Evolutionary conservation across 106 monocot genomes (phyloP), one percentile per base, ranked within the genome.

Genomic region (Dactylorhiza incarnata): DNA sequence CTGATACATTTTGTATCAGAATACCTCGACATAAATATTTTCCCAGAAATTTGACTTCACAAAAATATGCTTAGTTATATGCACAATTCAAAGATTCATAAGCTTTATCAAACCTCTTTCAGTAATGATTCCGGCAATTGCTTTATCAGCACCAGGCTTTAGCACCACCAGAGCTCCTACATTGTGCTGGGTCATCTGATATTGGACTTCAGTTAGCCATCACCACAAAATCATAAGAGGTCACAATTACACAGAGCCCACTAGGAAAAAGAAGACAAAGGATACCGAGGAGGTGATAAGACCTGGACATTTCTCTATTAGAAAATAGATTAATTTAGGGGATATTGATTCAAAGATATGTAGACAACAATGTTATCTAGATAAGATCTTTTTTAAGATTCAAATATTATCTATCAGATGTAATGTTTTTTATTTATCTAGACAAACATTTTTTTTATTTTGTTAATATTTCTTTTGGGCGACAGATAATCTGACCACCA

Each of bases 101-200:
- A 65, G 29, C 24, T 29, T 65, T 37, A 65, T 37, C 26, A 26
- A 77, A 96, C 96, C 96, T 93, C 96, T 93, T 76, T 96, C 96
- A 52, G 96, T 96, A 45, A 96, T 85, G 81, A 96, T 96, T 62
- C 96, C 96, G 72, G 96, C 93, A 83, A 96, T 79, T n/a, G 83
- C 61, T 68, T 89, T 90, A 49, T 89, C 87, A 49, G 76, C 85
- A 25, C 84, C 96, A 55, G 90, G 84, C 71, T 84, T 96, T 47
- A 96, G 89, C 24, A 96, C 93, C 71, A 96, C 96, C 84, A 96
- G 56, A 68, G 91, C 93, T 73, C 96, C 96, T 46, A 96, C 96
- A 80, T 96, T 96, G 86, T 96, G 83, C 54, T 93, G 90, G 16
- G 96, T 96, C 96, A 96, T 96, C 96, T 96, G 88, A 74, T 55